phyloP scores from a whole-genome alignment of 2,329 filamentous ascomycete species.

The Exophiala aquamarina region DNA sequence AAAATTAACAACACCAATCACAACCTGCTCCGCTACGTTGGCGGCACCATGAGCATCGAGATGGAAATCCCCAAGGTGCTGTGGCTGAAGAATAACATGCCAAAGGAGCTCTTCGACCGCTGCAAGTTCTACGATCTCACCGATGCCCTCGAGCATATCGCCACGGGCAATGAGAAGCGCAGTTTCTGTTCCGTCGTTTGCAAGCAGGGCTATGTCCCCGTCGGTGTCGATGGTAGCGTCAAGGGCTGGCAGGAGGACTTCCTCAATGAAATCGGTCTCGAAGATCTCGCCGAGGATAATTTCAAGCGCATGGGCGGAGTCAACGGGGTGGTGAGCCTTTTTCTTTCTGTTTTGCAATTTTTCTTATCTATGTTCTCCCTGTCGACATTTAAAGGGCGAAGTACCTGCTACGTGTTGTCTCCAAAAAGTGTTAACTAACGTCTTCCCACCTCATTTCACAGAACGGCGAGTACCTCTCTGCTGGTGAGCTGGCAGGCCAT shows the following conservation, averaged over 20 bases:
- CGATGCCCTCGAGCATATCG: constrained; percentile 90
- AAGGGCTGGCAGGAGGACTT: constrained; percentile 99
- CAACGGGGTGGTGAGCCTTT: constrained; percentile 80
- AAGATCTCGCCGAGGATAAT: constrained; percentile 77
- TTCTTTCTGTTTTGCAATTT: constrained; percentile 27
- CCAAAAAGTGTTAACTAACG: constrained; percentile 5
- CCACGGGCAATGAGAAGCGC: constrained; percentile 85
- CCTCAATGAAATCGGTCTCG: constrained; percentile 79
- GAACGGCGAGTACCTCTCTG: constrained; percentile 90
- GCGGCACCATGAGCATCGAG: constrained; percentile 97
- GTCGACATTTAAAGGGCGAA: too few relatives aligned
- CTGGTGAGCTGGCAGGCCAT: constrained; percentile 84
- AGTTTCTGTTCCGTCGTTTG: constrained; percentile 96
- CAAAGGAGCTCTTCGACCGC: constrained; percentile 79
- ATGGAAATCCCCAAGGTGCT: constrained; percentile 99
- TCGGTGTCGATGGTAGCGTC: constrained; percentile 94
- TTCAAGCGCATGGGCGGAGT: constrained; percentile 95
- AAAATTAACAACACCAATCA: constrained; percentile 92
- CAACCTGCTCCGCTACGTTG: constrained; percentile 92
- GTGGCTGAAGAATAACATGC: constrained; percentile 99
- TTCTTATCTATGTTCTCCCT: constrained; percentile 1
- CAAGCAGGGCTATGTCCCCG: constrained; percentile 94
- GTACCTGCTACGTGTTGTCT: constrained; percentile 2
- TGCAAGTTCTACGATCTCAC: constrained; percentile 97
- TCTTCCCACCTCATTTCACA: constrained; percentile 40